phyloP scores from a whole-genome alignment of 2,329 filamentous ascomycete species.

The Exophiala spinifera region DNA sequence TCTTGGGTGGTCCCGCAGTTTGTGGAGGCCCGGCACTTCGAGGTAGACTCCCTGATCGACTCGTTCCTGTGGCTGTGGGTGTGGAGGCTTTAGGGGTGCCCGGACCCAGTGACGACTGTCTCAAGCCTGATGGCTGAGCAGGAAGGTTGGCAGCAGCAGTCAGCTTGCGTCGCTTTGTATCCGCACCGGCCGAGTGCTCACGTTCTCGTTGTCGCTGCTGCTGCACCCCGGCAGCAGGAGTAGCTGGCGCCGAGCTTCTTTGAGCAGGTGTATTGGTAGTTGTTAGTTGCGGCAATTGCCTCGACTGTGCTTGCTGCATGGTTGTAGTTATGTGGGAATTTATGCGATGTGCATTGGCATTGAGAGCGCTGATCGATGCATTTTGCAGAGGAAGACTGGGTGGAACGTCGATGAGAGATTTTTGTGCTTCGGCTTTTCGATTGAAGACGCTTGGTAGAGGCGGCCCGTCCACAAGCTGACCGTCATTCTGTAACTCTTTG shows the following conservation, averaged over 20 bases:
- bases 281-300: constrained; percentile 31
- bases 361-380: constrained; percentile 55
- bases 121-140: constrained; percentile 52
- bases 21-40: constrained; percentile 33
- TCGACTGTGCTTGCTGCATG: constrained; percentile 32
- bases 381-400: constrained; percentile 52
- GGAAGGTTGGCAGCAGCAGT: constrained; percentile 43
- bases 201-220: constrained; percentile 46
- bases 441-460: constrained; percentile 59
- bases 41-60: constrained; percentile 60
- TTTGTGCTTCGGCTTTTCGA: constrained; percentile 45
- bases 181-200: constrained; percentile 55
- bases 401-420: constrained; percentile 50
- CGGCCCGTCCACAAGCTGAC: constrained; percentile 58
- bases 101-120: constrained; percentile 60
- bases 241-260: constrained; percentile 45
- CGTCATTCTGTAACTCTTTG: constrained; percentile 57
- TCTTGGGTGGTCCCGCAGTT: constrained; percentile 49
- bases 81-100: constrained; percentile 63
- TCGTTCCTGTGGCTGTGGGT: constrained; percentile 41
- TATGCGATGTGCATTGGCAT: constrained; percentile 51
- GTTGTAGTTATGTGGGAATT: constrained; percentile 43
- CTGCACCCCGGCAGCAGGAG: constrained; percentile 38
- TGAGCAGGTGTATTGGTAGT: constrained; percentile 19
- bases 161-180: constrained; percentile 59